Conservation (phyloP, 805 yeast species). For the Starmerella floris region DNA sequence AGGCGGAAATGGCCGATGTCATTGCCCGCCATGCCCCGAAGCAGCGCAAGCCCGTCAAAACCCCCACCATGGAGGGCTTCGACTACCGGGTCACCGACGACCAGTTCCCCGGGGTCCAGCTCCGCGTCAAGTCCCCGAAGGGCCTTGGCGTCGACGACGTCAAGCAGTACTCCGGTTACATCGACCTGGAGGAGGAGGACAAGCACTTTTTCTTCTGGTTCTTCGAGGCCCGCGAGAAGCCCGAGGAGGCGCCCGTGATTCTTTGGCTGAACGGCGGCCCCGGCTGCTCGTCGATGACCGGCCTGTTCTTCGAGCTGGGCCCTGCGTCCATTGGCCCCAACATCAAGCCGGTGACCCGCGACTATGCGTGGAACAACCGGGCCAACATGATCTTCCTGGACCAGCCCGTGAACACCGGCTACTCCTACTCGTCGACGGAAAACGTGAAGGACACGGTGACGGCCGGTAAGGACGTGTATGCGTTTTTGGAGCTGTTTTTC, state of each 20-base stretch:
- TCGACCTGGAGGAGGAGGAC: constrained; percentile 67
- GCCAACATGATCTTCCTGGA: constrained; percentile 79
- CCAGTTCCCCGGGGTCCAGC: constrained; percentile 25
- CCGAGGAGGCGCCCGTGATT: constrained; percentile 69
- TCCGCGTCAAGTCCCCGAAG: constrained; percentile 55
- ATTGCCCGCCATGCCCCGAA: constrained; percentile 8
- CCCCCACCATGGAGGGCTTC: constrained; percentile 9
- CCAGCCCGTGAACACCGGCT: constrained; percentile 82
- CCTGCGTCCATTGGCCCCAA: constrained; percentile 56
- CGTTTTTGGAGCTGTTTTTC: constrained; percentile 67
- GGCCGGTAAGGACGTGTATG: constrained; percentile 73
- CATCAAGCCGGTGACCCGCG: constrained; percentile 52
- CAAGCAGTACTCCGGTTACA: constrained; percentile 72
- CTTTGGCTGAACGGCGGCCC: constrained; percentile 94
- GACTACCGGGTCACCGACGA: constrained; percentile 12
- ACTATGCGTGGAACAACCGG: constrained; percentile 70
- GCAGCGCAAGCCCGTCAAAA: background rate
- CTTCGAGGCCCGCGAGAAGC: constrained; percentile 80
- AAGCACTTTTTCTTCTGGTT: constrained; percentile 79
- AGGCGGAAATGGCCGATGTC: constrained; percentile 17
- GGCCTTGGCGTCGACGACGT: constrained; percentile 68
- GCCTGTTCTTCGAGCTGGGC: constrained; percentile 75
- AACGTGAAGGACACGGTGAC: constrained; percentile 60
- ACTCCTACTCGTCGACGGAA: constrained; percentile 43
- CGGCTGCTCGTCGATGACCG: constrained; percentile 82